These are phyloP conservation scores for Drechslerella coelobrocha DNA, from an alignment of 2,329 filamentous ascomycete genomes.

Conservation along the genomic window DNA sequence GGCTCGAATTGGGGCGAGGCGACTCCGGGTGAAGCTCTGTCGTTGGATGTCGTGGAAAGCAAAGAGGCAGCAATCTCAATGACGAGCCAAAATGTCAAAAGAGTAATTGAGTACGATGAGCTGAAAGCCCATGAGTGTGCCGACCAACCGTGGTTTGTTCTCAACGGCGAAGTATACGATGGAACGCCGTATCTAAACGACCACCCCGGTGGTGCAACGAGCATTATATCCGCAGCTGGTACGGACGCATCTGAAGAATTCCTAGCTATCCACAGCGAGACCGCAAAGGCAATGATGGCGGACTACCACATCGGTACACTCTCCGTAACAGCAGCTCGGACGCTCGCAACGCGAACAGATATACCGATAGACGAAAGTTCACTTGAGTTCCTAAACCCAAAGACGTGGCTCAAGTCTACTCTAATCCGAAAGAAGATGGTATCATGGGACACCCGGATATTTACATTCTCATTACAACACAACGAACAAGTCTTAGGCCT, in stretches of 20 bases:
- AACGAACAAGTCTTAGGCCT: conserved; percentile 74
- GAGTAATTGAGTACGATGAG: conserved; percentile 73
- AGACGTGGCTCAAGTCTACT: conserved; percentile 74
- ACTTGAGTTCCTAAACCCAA: conserved; percentile 72
- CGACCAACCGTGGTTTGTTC: conserved; percentile 80
- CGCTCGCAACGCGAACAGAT: conserved; percentile 62
- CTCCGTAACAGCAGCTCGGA: conserved; percentile 66
- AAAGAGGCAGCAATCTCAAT: conserved; percentile 64
- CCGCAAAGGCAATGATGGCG: conserved; percentile 87
- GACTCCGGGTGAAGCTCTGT: conserved; percentile 64
- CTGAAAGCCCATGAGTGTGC: conserved; percentile 72
- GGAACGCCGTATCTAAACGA: conserved; percentile 79
- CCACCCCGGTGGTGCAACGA: conserved; percentile 85
- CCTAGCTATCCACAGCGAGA: conserved; percentile 89
- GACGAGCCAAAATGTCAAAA: conserved; percentile 72
- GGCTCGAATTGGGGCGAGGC: conserved; percentile 87
- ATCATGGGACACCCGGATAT: conserved; percentile 80
- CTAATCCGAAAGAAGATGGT: conserved; percentile 73
- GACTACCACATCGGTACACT: conserved; percentile 83
- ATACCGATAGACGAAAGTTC: conserved; percentile 59
- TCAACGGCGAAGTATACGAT: conserved; percentile 88
- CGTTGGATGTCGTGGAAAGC: conserved; percentile 66
- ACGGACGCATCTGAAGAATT: conserved; percentile 87
- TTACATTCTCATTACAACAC: conserved; percentile 80
- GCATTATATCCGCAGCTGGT: conserved; percentile 81